A percentile compares a stretch with the other conserved stretches of the same genome.
These are phyloP conservation scores for Thalassiosira allenii DNA, from an alignment of 352 stramenopile genomes.

Conservation along the genomic window DNA sequence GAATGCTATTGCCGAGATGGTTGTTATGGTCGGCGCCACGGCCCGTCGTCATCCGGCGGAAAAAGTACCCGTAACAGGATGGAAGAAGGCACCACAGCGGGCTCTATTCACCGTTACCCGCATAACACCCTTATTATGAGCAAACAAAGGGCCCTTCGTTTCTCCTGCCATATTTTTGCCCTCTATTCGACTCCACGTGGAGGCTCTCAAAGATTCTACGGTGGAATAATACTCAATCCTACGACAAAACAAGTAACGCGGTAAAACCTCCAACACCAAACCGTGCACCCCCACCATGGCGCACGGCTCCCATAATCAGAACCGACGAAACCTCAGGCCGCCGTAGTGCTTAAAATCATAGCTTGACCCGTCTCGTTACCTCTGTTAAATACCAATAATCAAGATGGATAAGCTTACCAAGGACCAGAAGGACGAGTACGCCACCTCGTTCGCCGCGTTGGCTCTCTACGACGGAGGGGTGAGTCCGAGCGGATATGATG, in stretches of 20 bases:
- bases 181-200: neutral
- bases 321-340: too few species aligned
- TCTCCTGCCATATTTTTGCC: too few species aligned
- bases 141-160: too few species aligned
- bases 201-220: too few species aligned
- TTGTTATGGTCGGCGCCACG: neutral
- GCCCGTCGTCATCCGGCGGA: neutral
- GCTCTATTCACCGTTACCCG: neutral
- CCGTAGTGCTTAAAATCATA: constrained; percentile 56
- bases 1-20: neutral
- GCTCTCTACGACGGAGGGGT: constrained; percentile 88
- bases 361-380: constrained; percentile 39
- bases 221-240: neutral
- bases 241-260: neutral
- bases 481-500: constrained; percentile 60
- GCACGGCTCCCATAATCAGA: too few species aligned
- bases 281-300: neutral
- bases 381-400: constrained; percentile 13
- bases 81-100: neutral
- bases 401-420: constrained; percentile 81
- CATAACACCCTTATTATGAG: neutral
- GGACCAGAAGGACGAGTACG: constrained; percentile 86
- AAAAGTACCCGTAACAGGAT: neutral
- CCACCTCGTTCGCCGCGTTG: constrained; percentile 86
- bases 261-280: neutral